phyloP scores from a whole-genome alignment of 345 rosid species.

The Orychophragmus violaceus region DNA sequence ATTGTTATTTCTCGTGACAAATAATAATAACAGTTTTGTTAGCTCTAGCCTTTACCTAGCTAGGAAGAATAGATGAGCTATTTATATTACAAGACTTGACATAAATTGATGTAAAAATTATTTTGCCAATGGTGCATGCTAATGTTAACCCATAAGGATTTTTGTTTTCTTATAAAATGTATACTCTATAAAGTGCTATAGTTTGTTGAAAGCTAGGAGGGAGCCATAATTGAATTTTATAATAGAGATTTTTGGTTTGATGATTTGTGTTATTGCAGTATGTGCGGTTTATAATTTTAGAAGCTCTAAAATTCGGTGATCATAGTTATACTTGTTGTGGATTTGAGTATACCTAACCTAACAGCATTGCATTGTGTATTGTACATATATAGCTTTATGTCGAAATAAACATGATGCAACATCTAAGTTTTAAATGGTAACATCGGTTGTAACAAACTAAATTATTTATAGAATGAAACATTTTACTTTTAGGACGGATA shows the following conservation, averaged over 20 bases:
- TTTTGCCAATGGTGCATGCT: background rate
- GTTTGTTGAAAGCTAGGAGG: background rate
- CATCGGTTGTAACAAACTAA: too few species aligned
- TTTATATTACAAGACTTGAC: slow-evolving; percentile 22
- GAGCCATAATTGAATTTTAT: background rate
- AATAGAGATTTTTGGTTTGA: background rate
- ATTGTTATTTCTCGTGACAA: slow-evolving; percentile 25
- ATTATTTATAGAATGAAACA: too few species aligned
- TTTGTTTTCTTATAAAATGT: background rate
- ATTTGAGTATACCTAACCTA: too few species aligned
- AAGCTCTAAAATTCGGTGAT: background rate
- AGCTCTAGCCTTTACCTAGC: slow-evolving; percentile 5
- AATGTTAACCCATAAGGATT: background rate
- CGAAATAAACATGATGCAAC: background rate
- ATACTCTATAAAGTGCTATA: background rate
- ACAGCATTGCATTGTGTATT: too few species aligned
- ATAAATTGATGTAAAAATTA: background rate
- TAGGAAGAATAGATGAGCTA: slow-evolving; percentile 6
- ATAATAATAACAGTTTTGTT: slow-evolving; percentile 10
- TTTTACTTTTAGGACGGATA: too few species aligned
- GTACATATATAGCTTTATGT: background rate
- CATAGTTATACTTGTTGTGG: background rate
- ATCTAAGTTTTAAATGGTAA: too few species aligned
- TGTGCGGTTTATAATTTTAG: background rate
- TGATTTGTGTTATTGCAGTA: background rate